Base-by-base conservation (phyloP, 306 rosid species). In the Cucumis hystrix region DNA sequence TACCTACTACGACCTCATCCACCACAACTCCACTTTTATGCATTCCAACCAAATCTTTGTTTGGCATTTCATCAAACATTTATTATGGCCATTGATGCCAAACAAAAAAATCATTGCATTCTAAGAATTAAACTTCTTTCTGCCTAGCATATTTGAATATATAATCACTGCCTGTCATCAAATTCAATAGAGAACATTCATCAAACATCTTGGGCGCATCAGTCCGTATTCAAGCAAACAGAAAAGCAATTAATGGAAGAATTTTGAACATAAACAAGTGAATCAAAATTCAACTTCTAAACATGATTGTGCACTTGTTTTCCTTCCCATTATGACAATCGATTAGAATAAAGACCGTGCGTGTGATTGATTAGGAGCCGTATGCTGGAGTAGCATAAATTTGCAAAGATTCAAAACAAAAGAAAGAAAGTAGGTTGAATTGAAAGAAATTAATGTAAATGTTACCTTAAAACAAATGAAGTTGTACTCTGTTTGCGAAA, bases 1-100 rank as follows among this genome's bases (percentile, higher is more conserved):
- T 90, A 64, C 90, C 85, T 66, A 80, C 82, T 74, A 87, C 98
- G 74, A 90, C 91, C 88, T 92, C 96, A 83, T 92, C 98, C 79
- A 92, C 89, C 83, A 75, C 21, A 55, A 92, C 59, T 76, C 87
- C 87, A 13, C 64, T 83, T 75, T 52, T 78, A 55, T 30, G 49
- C 94, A 90, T 92, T 77, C 77, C 65, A 64, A 90, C 85, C 94
- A 92, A 89, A 75, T 87, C 98, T 80, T 83, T 87, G 13, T 43
- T 1, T 43, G 11, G 13, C 49, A 43, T 43, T 43, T 43, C 13
- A 43, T 43, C 10, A 43, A 11, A 66, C 70, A 14, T 64, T 65
- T 52, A 92, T 58, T 76, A 54, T 67, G 74, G 55, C 92, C 92
- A 37, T 71, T 73, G 80, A 77, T 86, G 6, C 92, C 93, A 33